These are phyloP conservation scores for Microstroma glucosiphilum DNA, from an alignment of 1,284 basidiomycete genomes.

Conservation along the genomic window DNA sequence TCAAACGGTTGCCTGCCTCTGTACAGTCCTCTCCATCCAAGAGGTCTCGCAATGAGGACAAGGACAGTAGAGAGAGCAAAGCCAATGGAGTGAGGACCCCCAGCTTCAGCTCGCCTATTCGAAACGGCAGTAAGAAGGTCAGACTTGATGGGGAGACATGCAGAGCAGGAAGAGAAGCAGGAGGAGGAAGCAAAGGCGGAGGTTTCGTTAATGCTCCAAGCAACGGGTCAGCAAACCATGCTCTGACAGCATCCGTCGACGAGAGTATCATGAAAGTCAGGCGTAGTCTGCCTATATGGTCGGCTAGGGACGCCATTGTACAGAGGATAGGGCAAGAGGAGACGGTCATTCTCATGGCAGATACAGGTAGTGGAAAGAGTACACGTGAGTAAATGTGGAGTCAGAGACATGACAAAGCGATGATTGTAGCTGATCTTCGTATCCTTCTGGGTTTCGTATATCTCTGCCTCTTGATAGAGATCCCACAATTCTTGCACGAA, in stretches of 20 bases:
- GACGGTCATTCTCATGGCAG: conserved; percentile 84
- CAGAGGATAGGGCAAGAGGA: conserved; percentile 60
- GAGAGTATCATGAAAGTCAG: background rate
- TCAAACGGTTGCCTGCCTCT: background rate
- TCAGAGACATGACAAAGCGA: no score
- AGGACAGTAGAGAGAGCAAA: background rate
- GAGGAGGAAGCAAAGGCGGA: background rate
- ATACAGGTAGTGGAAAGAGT: conserved; percentile 96
- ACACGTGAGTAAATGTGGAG: conserved; percentile 59
- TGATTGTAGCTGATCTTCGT: no score
- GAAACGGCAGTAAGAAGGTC: background rate
- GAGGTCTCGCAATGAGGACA: background rate
- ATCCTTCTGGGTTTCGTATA: no score
- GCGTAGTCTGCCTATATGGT: conserved; percentile 32
- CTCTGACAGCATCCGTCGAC: background rate
- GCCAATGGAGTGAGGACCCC: background rate
- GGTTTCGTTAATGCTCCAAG: background rate
- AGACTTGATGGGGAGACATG: background rate
- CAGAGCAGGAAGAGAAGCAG: background rate
- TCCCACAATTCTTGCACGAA: conserved; percentile 81
- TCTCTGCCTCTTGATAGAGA: conserved; percentile 33
- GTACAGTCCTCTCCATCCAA: no score
- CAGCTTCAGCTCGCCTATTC: background rate
- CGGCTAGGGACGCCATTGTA: conserved; percentile 29
- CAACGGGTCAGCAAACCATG: background rate